These are phyloP conservation scores for Saturnispora diversa DNA, from an alignment of 805 yeast genomes.

Conservation along the genomic window DNA sequence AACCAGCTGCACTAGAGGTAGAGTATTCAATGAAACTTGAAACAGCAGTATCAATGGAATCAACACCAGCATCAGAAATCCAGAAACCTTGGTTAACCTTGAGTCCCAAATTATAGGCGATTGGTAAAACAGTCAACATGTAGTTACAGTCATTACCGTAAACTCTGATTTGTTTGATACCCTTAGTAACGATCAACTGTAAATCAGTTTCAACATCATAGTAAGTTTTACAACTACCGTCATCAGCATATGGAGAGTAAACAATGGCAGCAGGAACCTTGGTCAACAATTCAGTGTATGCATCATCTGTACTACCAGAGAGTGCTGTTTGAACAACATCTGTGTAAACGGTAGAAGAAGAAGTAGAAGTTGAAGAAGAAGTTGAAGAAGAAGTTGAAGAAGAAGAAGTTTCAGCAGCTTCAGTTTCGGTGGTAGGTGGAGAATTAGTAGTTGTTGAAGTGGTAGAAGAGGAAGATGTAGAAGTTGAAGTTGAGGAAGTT, in stretches of 20 bases:
- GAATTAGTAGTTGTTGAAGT: slow-evolving; percentile 10
- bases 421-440: slow-evolving; percentile 17
- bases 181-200: slow-evolving; percentile 45
- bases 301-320: slow-evolving; percentile 27
- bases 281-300: slow-evolving; percentile 23
- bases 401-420: slow-evolving; percentile 13
- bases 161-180: slow-evolving; percentile 60
- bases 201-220: slow-evolving; percentile 53
- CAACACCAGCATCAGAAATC: slow-evolving; percentile 57
- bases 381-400: slow-evolving; percentile 14
- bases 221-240: slow-evolving; percentile 57
- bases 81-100: slow-evolving; percentile 83
- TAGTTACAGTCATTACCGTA: slow-evolving; percentile 86
- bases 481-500: slow-evolving; percentile 9
- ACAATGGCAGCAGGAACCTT: slow-evolving; percentile 51
- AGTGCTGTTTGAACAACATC: slow-evolving; percentile 27
- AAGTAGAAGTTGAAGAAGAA: slow-evolving; percentile 16
- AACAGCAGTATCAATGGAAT: slow-evolving; percentile 59
- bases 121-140: slow-evolving; percentile 55
- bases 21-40: slow-evolving; percentile 42
- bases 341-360: slow-evolving; percentile 7
- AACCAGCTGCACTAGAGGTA: slow-evolving; percentile 31
- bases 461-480: slow-evolving; percentile 14
- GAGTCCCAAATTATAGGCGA: slow-evolving; percentile 50
- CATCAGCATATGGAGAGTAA: slow-evolving; percentile 71